Evolutionary conservation across 108 stramenopile species (phyloP), one percentile per base, ranked within the genome.

Genomic region (Nannochloropsis salina): DNA sequence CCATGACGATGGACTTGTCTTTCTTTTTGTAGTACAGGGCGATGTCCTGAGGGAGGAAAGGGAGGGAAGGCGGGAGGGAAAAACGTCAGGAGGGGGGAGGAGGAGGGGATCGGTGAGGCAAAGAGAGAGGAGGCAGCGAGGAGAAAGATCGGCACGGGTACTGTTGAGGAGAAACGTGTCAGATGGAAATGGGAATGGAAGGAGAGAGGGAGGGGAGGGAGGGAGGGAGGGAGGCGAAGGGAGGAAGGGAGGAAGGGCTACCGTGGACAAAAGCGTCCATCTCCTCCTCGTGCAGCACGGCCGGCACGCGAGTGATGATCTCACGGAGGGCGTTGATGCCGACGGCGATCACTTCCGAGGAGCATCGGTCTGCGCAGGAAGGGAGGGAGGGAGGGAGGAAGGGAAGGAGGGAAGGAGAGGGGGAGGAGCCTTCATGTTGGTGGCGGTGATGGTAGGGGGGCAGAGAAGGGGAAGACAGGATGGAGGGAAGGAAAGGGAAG

Each of bases 301-400:
- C 90, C 3, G 99, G 99, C 12, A 95, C 93, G n/a, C 97, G 88
- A 9, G 88, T 84, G 84, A 93, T 92, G 86, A 99, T 93, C 61
- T 96, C 97, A 20, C 96, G 92, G 51, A 93, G 90, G n/a, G 96
- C 92, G 90, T 98, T 98, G 86, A 99, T 96, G 6, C 99, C 99
- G 9, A 99, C 95, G 6, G 97, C 96, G 93, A 99, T 97, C 90
- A 93, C 95, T 89, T 98, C 98, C 41, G 92, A 92, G 3, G 94
- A 92, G 86, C 94, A 96, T 43, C 98, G 85, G 47, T 51, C 80
- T n/a, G n/a, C n/a, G n/a, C n/a, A n/a, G 97, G 96, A 12, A 51
- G 47, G 47, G 47, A 51, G 47, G 47, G 12, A 12, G 47, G 47
- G 47, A 51, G 47, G 47, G 47, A 51, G 47, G 47, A 12, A 51